Percentiles rank a stretch among this genome's conserved stretches.
phyloP scores from a whole-genome alignment of 177 flowering plant species.

The Tripterygium wilfordii region DNA sequence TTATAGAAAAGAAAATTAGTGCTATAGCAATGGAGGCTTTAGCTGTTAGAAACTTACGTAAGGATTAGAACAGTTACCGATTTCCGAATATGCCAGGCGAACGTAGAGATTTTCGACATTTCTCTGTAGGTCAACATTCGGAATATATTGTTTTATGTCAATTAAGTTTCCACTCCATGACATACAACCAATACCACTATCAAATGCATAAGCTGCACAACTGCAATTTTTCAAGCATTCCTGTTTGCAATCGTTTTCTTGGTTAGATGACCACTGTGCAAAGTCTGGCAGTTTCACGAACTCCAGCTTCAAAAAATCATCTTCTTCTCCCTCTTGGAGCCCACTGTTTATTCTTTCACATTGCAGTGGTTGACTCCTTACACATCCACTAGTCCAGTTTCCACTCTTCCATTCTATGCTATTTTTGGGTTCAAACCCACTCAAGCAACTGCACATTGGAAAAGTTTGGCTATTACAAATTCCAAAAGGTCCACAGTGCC shows the following conservation, averaged over 20 bases:
- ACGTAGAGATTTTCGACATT: slow-evolving; percentile 10
- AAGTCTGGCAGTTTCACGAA: slow-evolving; percentile 11
- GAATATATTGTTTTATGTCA: no score
- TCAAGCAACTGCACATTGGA: slow-evolving; percentile 26
- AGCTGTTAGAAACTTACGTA: no score
- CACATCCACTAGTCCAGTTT: slow-evolving; percentile 19
- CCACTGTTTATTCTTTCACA: slow-evolving; percentile 11
- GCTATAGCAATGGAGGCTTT: neutral
- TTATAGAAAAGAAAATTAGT: no score
- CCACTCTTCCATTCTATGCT: slow-evolving; percentile 21
- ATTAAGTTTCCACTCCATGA: slow-evolving; percentile 12
- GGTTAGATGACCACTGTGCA: slow-evolving; percentile 7
- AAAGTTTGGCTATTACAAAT: slow-evolving; percentile 8
- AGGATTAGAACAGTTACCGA: neutral
- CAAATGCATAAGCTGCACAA: slow-evolving; percentile 21
- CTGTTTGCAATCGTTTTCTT: slow-evolving; percentile 6
- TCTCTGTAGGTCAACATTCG: slow-evolving; percentile 11
- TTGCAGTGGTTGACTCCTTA: slow-evolving; percentile 6
- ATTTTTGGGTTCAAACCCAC: slow-evolving; percentile 27
- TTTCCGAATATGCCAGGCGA: slow-evolving; percentile 7
- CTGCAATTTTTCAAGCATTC: slow-evolving; percentile 19
- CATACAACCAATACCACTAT: slow-evolving; percentile 19
- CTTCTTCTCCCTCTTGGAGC: slow-evolving; percentile 2
- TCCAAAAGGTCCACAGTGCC: slow-evolving; percentile 25
- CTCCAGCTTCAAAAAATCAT: slow-evolving; percentile 12